These are phyloP conservation scores for Lachnellula willkommii DNA, from an alignment of 2,329 filamentous ascomycete species.

Conservation along the genomic window DNA sequence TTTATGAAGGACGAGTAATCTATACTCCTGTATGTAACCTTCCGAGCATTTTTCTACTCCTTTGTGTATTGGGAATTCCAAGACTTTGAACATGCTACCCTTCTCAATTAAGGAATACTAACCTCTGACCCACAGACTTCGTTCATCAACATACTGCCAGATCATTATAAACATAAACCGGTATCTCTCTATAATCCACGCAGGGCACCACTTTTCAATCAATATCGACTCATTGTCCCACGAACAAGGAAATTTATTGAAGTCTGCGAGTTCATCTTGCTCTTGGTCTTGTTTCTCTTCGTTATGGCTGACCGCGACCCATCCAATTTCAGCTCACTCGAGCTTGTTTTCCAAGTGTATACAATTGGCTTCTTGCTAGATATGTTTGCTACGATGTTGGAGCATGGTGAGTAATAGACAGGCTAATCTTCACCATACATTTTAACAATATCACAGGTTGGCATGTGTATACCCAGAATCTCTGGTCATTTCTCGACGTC, in stretches of 20 bases:
- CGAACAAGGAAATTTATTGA: constrained; percentile 72
- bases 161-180: constrained; percentile 78
- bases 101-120: too few relatives aligned
- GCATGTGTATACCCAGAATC: constrained; percentile 80
- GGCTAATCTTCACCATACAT: constrained; percentile 44
- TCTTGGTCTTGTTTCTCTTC: constrained; percentile 63
- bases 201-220: constrained; percentile 70
- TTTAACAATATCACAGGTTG: constrained; percentile 37
- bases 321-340: constrained; percentile 49
- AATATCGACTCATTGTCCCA: constrained; percentile 79
- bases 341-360: constrained; percentile 67
- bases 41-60: too few relatives aligned
- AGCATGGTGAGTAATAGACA: constrained; percentile 33
- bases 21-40: constrained; percentile 56
- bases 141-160: constrained; percentile 78
- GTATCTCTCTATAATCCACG: constrained; percentile 77
- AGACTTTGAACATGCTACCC: too few relatives aligned
- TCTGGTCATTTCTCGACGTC: constrained; percentile 84
- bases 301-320: constrained; percentile 67
- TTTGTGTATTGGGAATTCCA: too few relatives aligned
- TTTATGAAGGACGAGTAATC: constrained; percentile 73
- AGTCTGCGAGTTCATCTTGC: constrained; percentile 63
- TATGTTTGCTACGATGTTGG: constrained; percentile 21
- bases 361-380: constrained; percentile 61
- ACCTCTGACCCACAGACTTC: constrained; percentile 41